Base-by-base conservation (phyloP, 73 alveolate species). In the Breviolum minutum region DNA sequence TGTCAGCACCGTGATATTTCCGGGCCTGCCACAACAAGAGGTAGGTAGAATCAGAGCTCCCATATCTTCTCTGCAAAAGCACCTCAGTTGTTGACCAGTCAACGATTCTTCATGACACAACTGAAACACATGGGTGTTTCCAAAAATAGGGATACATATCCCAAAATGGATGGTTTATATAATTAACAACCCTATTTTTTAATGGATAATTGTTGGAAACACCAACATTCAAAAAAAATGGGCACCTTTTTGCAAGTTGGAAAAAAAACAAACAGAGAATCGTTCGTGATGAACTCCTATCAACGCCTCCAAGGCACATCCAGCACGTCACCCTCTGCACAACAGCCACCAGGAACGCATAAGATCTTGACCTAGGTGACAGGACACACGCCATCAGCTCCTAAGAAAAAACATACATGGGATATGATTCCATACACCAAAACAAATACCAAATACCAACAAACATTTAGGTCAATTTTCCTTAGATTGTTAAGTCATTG, bases 301-400 rank as follows among this genome's bases (percentile, higher is more conserved):
- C n/a, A 7, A 2, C 70, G 5, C 19, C 1, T 29, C 85, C 96
- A 73, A 19, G 87, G 32, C 32, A 24, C 96, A 90, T 90, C 96
- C 96, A 90, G 63, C 63, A 90, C 96, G 27, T 90, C 96, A 24
- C 96, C 96, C 63, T 90, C 96, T 7, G 84, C 80, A 62, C 96
- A 90, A 17, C 63, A 70, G 96, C 87, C 87, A 24, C 96, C 84
- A 5, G 96, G 64, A 5, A 68, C 87, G 87, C 84, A 90, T 12
- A 90, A 63, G 74, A 74, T 26, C 62, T 19, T 7, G 10, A 71
- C 87, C 96, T 88, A 32, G 68, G 61, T 0, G 64, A 9, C 63
- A 1, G 62, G 19, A 20, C 40, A 20, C 40, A 8, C 7, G 81
- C 81, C 63, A 76, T 5, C 20, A 17, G 40, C 81, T 13, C 13